Percentiles rank a stretch among this genome's conserved stretches.
Evolutionary conservation across 306 rosid species (phyloP).

Genomic region (Myrica gale): DNA sequence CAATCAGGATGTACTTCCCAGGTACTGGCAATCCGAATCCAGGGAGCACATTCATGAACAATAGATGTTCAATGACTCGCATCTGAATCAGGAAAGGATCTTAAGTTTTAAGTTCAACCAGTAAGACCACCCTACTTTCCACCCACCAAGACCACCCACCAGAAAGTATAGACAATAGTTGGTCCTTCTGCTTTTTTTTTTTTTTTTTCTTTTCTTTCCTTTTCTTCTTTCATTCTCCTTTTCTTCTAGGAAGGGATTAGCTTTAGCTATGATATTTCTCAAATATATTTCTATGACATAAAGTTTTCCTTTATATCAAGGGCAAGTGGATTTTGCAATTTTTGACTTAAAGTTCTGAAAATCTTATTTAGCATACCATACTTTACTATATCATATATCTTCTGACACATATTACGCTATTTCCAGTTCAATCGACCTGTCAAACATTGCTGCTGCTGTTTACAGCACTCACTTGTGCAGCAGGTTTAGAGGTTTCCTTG

Average conservation of each 20-base stretch:
- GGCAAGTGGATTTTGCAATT: no score
- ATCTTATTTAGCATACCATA: background rate
- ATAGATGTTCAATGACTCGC: background rate
- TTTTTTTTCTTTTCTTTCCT: no score
- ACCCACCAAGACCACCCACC: background rate
- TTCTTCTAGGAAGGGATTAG: background rate
- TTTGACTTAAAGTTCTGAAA: background rate
- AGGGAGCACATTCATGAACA: background rate
- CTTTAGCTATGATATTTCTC: background rate
- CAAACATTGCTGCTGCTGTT: constrained; percentile 84
- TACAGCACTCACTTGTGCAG: constrained; percentile 80
- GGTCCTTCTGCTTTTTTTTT: background rate
- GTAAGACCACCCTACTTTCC: background rate
- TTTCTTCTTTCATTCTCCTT: background rate
- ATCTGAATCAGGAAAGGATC: constrained; percentile 8
- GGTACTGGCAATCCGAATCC: constrained; percentile 43
- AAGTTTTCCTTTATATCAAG: no score
- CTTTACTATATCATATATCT: constrained; percentile 17
- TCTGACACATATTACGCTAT: constrained; percentile 37
- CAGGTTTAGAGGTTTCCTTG: constrained; percentile 75
- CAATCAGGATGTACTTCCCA: constrained; percentile 78
- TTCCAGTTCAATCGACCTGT: constrained; percentile 87
- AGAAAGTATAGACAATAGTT: background rate
- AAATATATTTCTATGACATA: background rate
- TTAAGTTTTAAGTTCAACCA: background rate